Evolutionary conservation across 768 basidiomycete genomes (phyloP).

Genomic region (Tylopilus vinaceipallidus): DNA sequence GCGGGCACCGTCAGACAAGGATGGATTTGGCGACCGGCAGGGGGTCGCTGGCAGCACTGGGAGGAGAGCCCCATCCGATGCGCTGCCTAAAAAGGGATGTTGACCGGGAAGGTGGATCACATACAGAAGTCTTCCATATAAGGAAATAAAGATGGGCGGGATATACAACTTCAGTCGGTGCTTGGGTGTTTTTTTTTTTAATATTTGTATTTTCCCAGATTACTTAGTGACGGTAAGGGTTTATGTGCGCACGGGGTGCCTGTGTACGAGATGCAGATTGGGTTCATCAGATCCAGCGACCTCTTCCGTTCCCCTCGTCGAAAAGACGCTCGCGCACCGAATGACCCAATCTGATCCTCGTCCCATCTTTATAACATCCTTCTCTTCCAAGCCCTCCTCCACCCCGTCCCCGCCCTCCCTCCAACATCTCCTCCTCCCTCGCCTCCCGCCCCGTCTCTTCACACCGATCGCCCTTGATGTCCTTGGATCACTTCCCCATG

Average conservation of each 20-base stretch:
- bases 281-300: slow-evolving; percentile 20
- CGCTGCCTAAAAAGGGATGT: slow-evolving; percentile 9
- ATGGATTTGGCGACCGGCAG: not conserved
- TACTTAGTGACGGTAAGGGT: slow-evolving; percentile 1
- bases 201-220: not conserved
- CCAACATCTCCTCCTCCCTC: not conserved
- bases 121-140: slow-evolving; percentile 19
- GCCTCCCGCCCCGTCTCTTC: not conserved
- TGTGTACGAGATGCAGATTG: slow-evolving; percentile 20
- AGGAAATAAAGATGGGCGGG: slow-evolving; percentile 12
- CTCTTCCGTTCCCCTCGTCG: not conserved
- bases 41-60: not conserved
- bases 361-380: slow-evolving; percentile 27
- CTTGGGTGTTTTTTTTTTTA: not conserved
- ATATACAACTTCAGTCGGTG: not conserved
- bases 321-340: slow-evolving; percentile 1
- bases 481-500: slow-evolving; percentile 34
- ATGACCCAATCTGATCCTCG: slow-evolving; percentile 27
- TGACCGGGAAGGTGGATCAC: slow-evolving; percentile 12
- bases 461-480: slow-evolving; percentile 23
- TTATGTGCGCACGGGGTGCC: slow-evolving; percentile 6
- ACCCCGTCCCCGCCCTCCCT: slow-evolving; percentile 6
- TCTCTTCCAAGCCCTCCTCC: slow-evolving; percentile 12
- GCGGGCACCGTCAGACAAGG: slow-evolving; percentile 6
- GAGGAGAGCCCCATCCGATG: not conserved